A percentile compares a stretch with the other conserved stretches of the same genome.
phyloP scores from a whole-genome alignment of 192 early-diverging fungal genomes.

The Haplosporangium gracile region DNA sequence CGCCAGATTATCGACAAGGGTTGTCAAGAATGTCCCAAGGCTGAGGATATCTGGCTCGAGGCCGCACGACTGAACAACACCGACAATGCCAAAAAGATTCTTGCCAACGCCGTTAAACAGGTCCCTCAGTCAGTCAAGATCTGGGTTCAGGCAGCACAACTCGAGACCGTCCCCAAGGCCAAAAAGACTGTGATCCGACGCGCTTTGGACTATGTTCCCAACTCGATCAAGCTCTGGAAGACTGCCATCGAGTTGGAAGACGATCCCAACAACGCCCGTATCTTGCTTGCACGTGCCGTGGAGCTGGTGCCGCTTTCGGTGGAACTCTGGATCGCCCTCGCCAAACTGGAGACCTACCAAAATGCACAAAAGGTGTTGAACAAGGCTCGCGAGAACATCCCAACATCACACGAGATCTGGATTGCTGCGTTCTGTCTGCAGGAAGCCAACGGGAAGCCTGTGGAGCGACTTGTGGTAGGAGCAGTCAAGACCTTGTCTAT shows the following conservation, averaged over 20 bases:
- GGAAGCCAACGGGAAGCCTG: conserved; percentile 73
- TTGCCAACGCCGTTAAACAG: conserved; percentile 91
- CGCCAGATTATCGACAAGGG: conserved; percentile 90
- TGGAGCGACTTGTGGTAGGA: conserved; percentile 76
- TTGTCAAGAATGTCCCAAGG: conserved; percentile 94
- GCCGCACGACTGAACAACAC: conserved; percentile 88
- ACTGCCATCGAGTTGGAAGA: conserved; percentile 92
- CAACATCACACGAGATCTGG: conserved; percentile 96
- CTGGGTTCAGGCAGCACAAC: conserved; percentile 89
- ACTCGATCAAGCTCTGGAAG: conserved; percentile 94
- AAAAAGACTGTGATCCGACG: conserved; percentile 89
- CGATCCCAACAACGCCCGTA: conserved; percentile 91
- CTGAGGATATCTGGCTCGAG: conserved; percentile 98
- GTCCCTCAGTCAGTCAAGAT: conserved; percentile 94
- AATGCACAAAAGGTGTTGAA: conserved; percentile 94
- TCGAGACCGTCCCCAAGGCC: conserved; percentile 83
- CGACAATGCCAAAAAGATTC: conserved; percentile 89
- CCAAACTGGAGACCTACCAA: conserved; percentile 89
- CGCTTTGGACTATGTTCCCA: conserved; percentile 94
- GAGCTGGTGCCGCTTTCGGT: conserved; percentile 92
- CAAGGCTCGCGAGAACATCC: conserved; percentile 84
- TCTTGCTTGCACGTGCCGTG: conserved; percentile 92
- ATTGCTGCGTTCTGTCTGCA: conserved; percentile 92
- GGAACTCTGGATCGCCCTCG: conserved; percentile 96
- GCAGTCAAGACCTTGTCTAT: conserved; percentile 78